Conservation (phyloP, 192 early-diverging fungal genomes). For the Polychytrium aggregatum region DNA sequence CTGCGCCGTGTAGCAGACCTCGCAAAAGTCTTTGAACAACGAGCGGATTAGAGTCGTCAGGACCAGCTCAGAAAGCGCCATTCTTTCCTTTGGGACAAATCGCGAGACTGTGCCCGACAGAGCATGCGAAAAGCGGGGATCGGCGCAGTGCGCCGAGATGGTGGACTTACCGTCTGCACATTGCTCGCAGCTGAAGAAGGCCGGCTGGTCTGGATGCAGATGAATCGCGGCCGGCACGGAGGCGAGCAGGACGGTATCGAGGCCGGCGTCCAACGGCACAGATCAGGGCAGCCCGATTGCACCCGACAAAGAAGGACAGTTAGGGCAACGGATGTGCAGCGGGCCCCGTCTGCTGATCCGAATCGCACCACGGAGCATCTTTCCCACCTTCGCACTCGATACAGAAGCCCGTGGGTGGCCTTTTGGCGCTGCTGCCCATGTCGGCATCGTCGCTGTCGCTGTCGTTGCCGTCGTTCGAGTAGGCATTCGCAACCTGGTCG, state of each 20-base stretch:
- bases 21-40: slow-evolving; percentile 89
- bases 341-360: too few species aligned
- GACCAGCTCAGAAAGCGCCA: too few species aligned
- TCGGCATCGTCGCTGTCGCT: slow-evolving; percentile 22
- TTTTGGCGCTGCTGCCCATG: slow-evolving; percentile 10
- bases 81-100: too few species aligned
- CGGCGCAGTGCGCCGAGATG: too few species aligned
- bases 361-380: neutral
- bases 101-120: too few species aligned
- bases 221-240: neutral
- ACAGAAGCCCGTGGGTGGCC: slow-evolving; percentile 62
- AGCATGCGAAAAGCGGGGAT: too few species aligned
- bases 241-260: too few species aligned
- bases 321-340: too few species aligned
- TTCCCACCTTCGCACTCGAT: slow-evolving; percentile 63
- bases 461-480: slow-evolving; percentile 4
- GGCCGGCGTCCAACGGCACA: too few species aligned
- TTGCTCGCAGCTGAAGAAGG: slow-evolving; percentile 61
- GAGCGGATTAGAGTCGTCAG: too few species aligned
- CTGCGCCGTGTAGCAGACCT: slow-evolving; percentile 64
- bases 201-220: slow-evolving; percentile 31
- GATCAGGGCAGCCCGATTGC: neutral
- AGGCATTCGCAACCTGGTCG: slow-evolving; percentile 15
- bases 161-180: too few species aligned
- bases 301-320: neutral